Base-by-base conservation (phyloP, 345 rosid genomes). In the Nephelium lappaceum region DNA sequence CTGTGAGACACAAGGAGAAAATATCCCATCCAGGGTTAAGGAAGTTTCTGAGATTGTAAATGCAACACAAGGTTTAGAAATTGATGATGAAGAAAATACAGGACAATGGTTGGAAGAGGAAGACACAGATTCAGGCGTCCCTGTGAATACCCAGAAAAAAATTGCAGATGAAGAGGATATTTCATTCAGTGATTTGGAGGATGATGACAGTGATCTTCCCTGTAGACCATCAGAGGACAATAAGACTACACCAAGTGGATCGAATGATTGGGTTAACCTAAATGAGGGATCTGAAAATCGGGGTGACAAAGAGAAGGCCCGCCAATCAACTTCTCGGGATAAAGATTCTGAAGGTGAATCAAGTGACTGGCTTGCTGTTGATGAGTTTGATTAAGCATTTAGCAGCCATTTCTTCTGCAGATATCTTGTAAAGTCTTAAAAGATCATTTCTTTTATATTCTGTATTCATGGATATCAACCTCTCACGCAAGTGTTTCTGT, bases 301-400 rank as follows among this genome's bases (percentile, higher is more conserved):
- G 19, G 71, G 41, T 24, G 78, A 69, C 67, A 67, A 6, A 45
- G 86, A 79, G 11, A 87, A 80, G 79, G 67, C 83, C 36, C 53
- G 83, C 67, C 84, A 49, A 58, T 82, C 88, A 63, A 77, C 47
- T 77, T 80, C 84, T 65, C 88, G 85, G 21, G 88, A 87, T 43
- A 90, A 89, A 80, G 88, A 89, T 67, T 92, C 93, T 0, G 97
- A 90, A 84, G 91, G 86, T 19, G 91, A 89, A 69, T 90, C 91
- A 16, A 89, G 77, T 63, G 97, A 90, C 24, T 92, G 94, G 94
- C 85, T 88, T 78, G 85, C 88, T 3, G 83, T 88, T 27, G 93
- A 87, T 41, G 97, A 88, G 74, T 92, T 81, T 43, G 89, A 90
- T 74, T 88, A 81, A 79, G 60, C 6, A 71, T 78, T 64, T 15